Percentiles rank a stretch among this genome's conserved stretches.
Evolutionary conservation across 768 basidiomycete species (phyloP).

Genomic region (Collybia mongolica): DNA sequence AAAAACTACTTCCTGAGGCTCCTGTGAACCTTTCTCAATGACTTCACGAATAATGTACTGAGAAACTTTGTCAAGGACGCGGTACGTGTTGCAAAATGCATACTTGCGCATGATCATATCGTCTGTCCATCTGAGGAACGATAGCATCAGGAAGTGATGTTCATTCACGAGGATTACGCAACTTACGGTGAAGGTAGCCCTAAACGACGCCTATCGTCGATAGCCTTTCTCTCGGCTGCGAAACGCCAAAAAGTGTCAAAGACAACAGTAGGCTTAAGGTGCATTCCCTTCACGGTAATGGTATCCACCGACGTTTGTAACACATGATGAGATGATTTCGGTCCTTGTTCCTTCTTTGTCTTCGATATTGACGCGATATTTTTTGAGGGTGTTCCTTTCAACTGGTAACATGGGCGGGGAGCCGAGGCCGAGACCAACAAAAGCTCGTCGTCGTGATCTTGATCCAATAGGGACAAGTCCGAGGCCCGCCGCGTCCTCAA

Average conservation of each 20-base stretch:
- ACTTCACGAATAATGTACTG: slow-evolving; percentile 72
- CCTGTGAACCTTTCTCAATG: slow-evolving; percentile 64
- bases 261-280: slow-evolving; percentile 44
- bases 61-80: slow-evolving; percentile 66
- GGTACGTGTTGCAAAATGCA: slow-evolving; percentile 74
- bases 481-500: background rate
- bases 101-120: slow-evolving; percentile 55
- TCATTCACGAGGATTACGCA: slow-evolving; percentile 18
- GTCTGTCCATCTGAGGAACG: slow-evolving; percentile 57
- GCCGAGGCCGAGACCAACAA: background rate
- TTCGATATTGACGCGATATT: background rate
- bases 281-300: slow-evolving; percentile 36
- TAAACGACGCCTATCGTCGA: slow-evolving; percentile 52
- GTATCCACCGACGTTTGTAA: slow-evolving; percentile 2
- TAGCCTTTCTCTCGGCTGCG: slow-evolving; percentile 55
- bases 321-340: background rate
- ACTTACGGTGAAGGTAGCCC: slow-evolving; percentile 54
- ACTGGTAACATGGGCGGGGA: background rate
- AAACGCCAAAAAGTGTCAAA: slow-evolving; percentile 65
- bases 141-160: slow-evolving; percentile 7
- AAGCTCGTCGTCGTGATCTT: background rate
- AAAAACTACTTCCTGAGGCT: slow-evolving; percentile 62
- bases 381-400: background rate
- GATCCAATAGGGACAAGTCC: background rate
- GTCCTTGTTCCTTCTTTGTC: background rate